Conservation (phyloP, 164 flowering plant genomes). For the Hamamelis virginiana region DNA sequence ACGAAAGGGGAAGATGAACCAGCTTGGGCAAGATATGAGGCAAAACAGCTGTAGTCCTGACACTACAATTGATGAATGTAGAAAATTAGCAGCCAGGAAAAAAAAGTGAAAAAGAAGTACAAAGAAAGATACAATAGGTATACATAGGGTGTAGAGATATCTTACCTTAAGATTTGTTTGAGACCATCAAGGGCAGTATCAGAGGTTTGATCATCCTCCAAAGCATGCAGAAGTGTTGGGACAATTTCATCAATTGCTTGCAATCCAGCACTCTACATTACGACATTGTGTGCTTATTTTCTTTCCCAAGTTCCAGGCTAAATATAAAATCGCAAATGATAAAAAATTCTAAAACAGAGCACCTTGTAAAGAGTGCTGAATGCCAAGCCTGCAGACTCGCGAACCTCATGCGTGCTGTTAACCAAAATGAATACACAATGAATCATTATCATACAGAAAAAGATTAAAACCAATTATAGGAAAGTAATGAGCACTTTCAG, state of each 20-base stretch:
- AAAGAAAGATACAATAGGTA: neutral
- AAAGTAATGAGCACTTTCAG: neutral
- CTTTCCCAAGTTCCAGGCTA: neutral
- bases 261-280: slow-evolving; percentile 92
- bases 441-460: neutral
- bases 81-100: neutral
- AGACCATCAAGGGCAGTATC: slow-evolving; percentile 98
- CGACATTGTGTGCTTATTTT: neutral
- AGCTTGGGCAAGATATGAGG: slow-evolving; percentile 99
- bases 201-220: slow-evolving; percentile 86
- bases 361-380: slow-evolving; percentile 99
- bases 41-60: slow-evolving; percentile 90
- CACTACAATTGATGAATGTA: slow-evolving; percentile 48
- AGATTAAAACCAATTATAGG: neutral
- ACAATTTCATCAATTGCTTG: slow-evolving; percentile 99
- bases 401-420: slow-evolving; percentile 79
- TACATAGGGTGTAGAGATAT: neutral
- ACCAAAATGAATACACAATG: slow-evolving; percentile 7
- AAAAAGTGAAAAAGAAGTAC: neutral
- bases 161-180: slow-evolving; percentile 91
- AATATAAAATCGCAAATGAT: neutral
- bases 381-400: slow-evolving; percentile 95
- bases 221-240: slow-evolving; percentile 90
- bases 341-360: slow-evolving; percentile 4
- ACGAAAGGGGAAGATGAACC: slow-evolving; percentile 91